Evolutionary conservation across 2,329 filamentous ascomycete species (phyloP).

Genomic region (Venturia aucupariae): DNA sequence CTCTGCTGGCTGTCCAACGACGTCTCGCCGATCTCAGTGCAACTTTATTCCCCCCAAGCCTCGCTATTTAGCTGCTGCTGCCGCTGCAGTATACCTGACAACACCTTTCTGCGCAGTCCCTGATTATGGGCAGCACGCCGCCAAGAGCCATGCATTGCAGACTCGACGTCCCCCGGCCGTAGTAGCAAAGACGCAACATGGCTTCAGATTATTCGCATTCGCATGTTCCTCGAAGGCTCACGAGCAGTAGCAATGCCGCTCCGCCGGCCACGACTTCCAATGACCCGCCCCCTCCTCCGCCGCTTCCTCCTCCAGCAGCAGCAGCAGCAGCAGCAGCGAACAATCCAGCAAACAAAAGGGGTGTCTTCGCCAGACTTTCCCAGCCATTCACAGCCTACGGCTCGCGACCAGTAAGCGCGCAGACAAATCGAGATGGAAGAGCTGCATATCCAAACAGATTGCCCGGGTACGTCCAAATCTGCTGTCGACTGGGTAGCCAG

Average conservation of each 20-base stretch:
- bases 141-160: background rate
- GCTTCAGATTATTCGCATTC: constrained; percentile 1
- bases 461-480: constrained; percentile 25
- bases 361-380: constrained; percentile 41
- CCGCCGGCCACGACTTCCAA: constrained; percentile 15
- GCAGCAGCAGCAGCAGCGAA: constrained; percentile 22
- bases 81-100: background rate
- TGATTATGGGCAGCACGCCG: background rate
- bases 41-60: background rate
- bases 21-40: background rate
- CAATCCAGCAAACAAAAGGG: constrained; percentile 25
- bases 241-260: constrained; percentile 16
- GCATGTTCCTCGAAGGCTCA: constrained; percentile 1
- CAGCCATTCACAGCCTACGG: constrained; percentile 44
- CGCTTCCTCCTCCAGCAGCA: constrained; percentile 26
- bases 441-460: constrained; percentile 29
- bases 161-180: background rate
- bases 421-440: constrained; percentile 31
- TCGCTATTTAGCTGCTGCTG: background rate
- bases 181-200: background rate
- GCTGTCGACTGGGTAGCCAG: background rate
- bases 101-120: background rate
- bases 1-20: background rate
- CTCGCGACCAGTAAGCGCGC: constrained; percentile 44
- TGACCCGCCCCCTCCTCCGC: constrained; percentile 18